A percentile compares a stretch with the other conserved stretches of the same genome.
Conservation (phyloP, 2,329 filamentous ascomycete genomes). For the Alternaria arborescens region DNA sequence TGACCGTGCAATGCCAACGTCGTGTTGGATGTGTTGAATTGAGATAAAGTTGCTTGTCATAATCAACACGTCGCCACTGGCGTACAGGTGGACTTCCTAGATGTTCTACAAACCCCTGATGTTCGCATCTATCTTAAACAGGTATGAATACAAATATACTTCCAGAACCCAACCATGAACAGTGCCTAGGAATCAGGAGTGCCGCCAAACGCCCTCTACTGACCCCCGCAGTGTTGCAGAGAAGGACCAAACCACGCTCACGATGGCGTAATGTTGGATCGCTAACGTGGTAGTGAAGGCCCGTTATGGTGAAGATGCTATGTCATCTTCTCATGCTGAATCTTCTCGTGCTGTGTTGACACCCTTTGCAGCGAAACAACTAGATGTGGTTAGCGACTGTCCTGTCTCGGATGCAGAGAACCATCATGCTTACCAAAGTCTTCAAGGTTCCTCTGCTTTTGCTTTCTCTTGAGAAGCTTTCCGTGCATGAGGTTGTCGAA, state of each 20-base stretch:
- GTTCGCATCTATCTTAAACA: not conserved
- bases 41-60: no score
- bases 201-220: slow-evolving; percentile 3
- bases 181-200: not conserved
- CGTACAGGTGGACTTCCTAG: not conserved
- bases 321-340: slow-evolving; percentile 77
- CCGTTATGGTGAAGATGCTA: slow-evolving; percentile 55
- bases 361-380: slow-evolving; percentile 90
- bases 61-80: not conserved
- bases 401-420: not conserved
- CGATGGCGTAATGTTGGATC: not conserved
- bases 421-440: slow-evolving; percentile 77
- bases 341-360: slow-evolving; percentile 91
- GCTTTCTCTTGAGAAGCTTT: slow-evolving; percentile 80
- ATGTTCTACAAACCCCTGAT: not conserved
- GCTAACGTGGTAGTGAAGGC: not conserved
- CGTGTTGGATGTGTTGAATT: not conserved
- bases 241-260: not conserved
- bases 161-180: not conserved
- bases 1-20: not conserved
- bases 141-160: not conserved
- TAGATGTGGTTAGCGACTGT: slow-evolving; percentile 62
- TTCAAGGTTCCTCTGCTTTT: slow-evolving; percentile 85
- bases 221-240: not conserved
- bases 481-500: slow-evolving; percentile 96